These are phyloP conservation scores for Plasmodium inui DNA, from an alignment of 169 alveolate species.

Conservation along the genomic window DNA sequence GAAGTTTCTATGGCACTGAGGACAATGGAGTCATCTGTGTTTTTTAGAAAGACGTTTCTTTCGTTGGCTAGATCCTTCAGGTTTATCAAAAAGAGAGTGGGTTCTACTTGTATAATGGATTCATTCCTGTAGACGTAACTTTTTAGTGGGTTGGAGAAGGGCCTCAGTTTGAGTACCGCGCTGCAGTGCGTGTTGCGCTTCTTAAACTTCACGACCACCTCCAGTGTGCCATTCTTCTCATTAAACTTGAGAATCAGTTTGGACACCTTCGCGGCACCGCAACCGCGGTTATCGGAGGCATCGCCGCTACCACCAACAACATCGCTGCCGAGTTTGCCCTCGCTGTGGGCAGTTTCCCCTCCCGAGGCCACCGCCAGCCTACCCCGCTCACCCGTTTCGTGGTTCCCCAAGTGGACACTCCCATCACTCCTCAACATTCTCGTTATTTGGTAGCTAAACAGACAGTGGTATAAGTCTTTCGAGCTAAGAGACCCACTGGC, in stretches of 20 bases:
- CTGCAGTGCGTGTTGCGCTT: slow-evolving; percentile 29
- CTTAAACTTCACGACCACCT: slow-evolving; percentile 37
- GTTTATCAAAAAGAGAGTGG: slow-evolving; percentile 63
- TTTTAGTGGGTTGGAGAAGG: slow-evolving; percentile 34
- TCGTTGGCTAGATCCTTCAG: slow-evolving; percentile 50
- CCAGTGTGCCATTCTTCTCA: slow-evolving; percentile 12
- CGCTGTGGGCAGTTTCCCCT: not conserved
- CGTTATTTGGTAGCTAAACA: slow-evolving; percentile 47
- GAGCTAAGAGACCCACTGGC: slow-evolving; percentile 47
- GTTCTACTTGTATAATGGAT: slow-evolving; percentile 64
- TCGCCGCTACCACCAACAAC: not conserved
- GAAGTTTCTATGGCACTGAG: slow-evolving; percentile 64
- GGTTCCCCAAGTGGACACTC: not conserved
- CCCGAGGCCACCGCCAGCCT: not conserved
- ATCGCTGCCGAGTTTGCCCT: not conserved
- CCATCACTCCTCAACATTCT: slow-evolving; percentile 10
- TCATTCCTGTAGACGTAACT: slow-evolving; percentile 50
- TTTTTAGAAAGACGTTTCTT: slow-evolving; percentile 52
- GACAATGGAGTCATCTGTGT: slow-evolving; percentile 40
- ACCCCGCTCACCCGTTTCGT: not conserved
- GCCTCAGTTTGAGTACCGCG: slow-evolving; percentile 23
- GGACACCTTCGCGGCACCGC: not conserved
- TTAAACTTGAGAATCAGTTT: slow-evolving; percentile 41
- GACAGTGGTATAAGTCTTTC: slow-evolving; percentile 57
- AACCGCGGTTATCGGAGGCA: not conserved